Evolutionary conservation across 2,329 filamentous ascomycete genomes (phyloP).

Genomic region (Dryadomyces sulphureus): DNA sequence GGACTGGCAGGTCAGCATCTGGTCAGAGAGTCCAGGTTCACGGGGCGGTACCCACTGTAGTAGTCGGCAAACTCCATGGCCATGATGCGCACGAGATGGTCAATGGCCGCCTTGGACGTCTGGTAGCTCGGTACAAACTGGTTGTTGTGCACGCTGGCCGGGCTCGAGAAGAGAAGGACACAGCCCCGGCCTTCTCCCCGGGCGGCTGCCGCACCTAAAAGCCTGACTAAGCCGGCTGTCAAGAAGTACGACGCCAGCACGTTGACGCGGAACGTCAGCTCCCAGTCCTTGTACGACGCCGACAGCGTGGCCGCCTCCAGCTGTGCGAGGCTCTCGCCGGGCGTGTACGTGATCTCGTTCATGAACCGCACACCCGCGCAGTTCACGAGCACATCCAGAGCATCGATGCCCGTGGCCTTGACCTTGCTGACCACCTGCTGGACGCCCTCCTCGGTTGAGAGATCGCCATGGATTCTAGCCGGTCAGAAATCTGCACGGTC

Average conservation of each 20-base stretch:
- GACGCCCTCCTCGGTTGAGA: conserved; percentile 8
- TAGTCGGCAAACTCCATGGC: conserved; percentile 3
- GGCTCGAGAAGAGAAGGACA: conserved; percentile 12
- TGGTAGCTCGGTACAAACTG: conserved; percentile 6
- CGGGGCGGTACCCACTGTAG: not conserved
- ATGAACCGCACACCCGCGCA: conserved; percentile 2
- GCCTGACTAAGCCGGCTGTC: conserved; percentile 9
- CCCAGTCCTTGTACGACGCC: conserved; percentile 7
- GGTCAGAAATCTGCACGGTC: too few species aligned
- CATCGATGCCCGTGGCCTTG: not conserved
- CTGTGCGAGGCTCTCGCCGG: conserved; percentile 1
- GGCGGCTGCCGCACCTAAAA: conserved; percentile 10
- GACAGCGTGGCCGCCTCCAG: conserved; percentile 22
- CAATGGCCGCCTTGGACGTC: conserved; percentile 7
- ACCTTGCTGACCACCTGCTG: not conserved
- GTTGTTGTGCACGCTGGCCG: conserved; percentile 11
- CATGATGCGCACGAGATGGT: conserved; percentile 6
- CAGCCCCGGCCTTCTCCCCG: conserved; percentile 10
- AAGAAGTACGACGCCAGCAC: conserved; percentile 11
- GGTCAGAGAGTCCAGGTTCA: not conserved
- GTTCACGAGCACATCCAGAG: conserved; percentile 1
- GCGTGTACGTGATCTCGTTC: conserved; percentile 4
- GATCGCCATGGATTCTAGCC: conserved; percentile 4
- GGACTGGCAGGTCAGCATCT: conserved; percentile 1
- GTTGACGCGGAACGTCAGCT: conserved; percentile 9